These are phyloP conservation scores for Leccinum boreale DNA, from an alignment of 768 basidiomycete species.

Conservation along the genomic window DNA sequence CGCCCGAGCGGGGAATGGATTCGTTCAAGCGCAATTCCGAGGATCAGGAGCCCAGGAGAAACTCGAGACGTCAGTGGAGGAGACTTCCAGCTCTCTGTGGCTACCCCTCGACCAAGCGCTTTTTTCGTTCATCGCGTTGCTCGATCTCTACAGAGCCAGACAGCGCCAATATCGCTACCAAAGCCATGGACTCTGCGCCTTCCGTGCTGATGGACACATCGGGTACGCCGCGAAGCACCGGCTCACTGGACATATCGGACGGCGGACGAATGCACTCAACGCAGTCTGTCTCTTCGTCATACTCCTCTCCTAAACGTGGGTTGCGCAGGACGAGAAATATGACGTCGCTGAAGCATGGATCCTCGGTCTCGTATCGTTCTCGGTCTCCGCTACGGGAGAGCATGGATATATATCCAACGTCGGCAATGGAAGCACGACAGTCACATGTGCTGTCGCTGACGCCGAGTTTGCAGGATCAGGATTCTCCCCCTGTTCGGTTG, in stretches of 20 bases:
- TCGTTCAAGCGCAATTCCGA: constrained; percentile 10
- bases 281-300: constrained; percentile 23
- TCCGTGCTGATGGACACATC: constrained; percentile 24
- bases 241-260: constrained; percentile 17
- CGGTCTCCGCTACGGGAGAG: constrained; percentile 23
- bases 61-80: constrained; percentile 15
- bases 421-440: constrained; percentile 16
- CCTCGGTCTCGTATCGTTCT: constrained; percentile 21
- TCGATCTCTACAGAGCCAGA: not conserved
- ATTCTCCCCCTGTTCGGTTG: constrained; percentile 34
- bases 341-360: constrained; percentile 28
- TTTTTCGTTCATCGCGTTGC: constrained; percentile 11
- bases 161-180: constrained; percentile 3
- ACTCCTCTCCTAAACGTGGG: constrained; percentile 30
- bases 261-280: constrained; percentile 16
- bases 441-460: constrained; percentile 20
- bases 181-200: constrained; percentile 16
- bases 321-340: constrained; percentile 40
- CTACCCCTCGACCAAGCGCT: constrained; percentile 9
- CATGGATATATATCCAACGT: constrained; percentile 15
- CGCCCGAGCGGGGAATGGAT: constrained; percentile 1
- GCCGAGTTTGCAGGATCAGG: constrained; percentile 18
- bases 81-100: constrained; percentile 23
- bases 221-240: constrained; percentile 18
- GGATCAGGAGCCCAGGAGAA: constrained; percentile 11